A percentile compares a stretch with the other conserved stretches of the same genome.
These are phyloP conservation scores for Aspergillus ostianus DNA, from an alignment of 495 filamentous ascomycete genomes.

Conservation along the genomic window DNA sequence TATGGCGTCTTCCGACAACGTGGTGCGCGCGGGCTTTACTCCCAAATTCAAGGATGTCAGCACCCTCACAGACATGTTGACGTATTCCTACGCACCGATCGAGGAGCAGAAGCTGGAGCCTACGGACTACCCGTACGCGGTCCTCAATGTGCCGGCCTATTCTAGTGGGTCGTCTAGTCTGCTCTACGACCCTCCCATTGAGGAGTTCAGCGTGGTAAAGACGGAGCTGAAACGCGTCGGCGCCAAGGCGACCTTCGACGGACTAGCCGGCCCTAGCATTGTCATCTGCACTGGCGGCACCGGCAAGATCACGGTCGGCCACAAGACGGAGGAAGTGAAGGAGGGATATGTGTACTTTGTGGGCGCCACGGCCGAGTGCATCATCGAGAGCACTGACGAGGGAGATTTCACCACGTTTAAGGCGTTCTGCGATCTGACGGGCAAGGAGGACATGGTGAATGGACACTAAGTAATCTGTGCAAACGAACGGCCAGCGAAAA, in stretches of 20 bases:
- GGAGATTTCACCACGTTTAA: constrained; percentile 81
- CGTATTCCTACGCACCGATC: constrained; percentile 91
- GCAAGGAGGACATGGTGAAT: constrained; percentile 47
- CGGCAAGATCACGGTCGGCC: constrained; percentile 81
- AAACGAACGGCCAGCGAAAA: not conserved
- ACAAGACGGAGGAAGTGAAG: constrained; percentile 67
- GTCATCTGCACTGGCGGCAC: constrained; percentile 82
- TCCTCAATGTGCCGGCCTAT: constrained; percentile 75
- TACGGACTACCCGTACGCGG: constrained; percentile 75
- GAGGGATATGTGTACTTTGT: constrained; percentile 90
- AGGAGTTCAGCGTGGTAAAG: constrained; percentile 91
- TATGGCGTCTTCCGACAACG: constrained; percentile 97
- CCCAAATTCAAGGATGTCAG: constrained; percentile 97
- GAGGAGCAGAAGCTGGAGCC: constrained; percentile 91
- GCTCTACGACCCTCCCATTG: constrained; percentile 93
- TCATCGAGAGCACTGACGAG: constrained; percentile 64
- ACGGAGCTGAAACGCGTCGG: constrained; percentile 67
- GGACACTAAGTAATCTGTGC: constrained; percentile 31
- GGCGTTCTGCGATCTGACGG: constrained; percentile 86
- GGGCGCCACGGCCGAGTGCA: constrained; percentile 81
- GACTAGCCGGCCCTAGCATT: constrained; percentile 85
- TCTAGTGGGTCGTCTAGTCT: constrained; percentile 63
- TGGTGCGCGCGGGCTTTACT: constrained; percentile 94
- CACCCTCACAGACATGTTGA: constrained; percentile 88
- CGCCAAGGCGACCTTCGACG: constrained; percentile 82